A percentile compares a stretch with the other conserved stretches of the same genome.
phyloP scores from a whole-genome alignment of 148 eudicot species.

The Polygonum maritimum region DNA sequence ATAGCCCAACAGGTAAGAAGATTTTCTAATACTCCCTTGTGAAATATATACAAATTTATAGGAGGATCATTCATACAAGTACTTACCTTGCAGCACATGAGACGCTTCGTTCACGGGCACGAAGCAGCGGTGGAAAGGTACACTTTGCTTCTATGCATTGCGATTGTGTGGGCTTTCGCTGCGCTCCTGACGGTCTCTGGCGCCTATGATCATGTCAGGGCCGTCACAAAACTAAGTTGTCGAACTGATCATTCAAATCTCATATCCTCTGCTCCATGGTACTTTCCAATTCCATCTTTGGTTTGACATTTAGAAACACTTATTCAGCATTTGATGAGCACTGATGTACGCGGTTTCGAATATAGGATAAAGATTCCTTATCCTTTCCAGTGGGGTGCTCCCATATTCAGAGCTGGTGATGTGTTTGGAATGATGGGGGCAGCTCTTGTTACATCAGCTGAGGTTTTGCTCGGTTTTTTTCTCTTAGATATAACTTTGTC shows the following conservation, averaged over 20 bases:
- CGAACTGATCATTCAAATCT: conserved; percentile 63
- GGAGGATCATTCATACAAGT: neutral
- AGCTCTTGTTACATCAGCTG: conserved; percentile 88
- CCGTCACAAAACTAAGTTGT: conserved; percentile 52
- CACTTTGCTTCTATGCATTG: conserved; percentile 75
- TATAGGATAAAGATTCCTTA: conserved; percentile 74
- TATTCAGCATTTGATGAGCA: neutral
- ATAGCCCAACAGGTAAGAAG: conserved; percentile 57
- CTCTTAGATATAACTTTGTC: neutral
- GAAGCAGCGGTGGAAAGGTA: conserved; percentile 57
- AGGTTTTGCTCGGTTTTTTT: conserved; percentile 33
- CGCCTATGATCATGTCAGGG: conserved; percentile 54
- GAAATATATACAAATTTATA: neutral
- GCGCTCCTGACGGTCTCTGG: conserved; percentile 80
- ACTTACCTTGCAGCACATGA: conserved; percentile 40
- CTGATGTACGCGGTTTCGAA: neutral
- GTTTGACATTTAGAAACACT: neutral
- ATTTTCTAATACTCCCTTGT: conserved; percentile 1
- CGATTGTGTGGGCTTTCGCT: conserved; percentile 79
- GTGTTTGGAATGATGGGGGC: conserved; percentile 99
- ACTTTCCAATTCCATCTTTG: neutral
- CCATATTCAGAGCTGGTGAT: conserved; percentile 88
- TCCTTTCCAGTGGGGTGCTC: conserved; percentile 95
- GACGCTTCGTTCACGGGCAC: conserved; percentile 35
- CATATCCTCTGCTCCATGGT: conserved; percentile 91